Percentiles rank a stretch among this genome's conserved stretches.
phyloP scores from a whole-genome alignment of 1,139 yeast genomes.

The Tardiomyces digboiensis region DNA sequence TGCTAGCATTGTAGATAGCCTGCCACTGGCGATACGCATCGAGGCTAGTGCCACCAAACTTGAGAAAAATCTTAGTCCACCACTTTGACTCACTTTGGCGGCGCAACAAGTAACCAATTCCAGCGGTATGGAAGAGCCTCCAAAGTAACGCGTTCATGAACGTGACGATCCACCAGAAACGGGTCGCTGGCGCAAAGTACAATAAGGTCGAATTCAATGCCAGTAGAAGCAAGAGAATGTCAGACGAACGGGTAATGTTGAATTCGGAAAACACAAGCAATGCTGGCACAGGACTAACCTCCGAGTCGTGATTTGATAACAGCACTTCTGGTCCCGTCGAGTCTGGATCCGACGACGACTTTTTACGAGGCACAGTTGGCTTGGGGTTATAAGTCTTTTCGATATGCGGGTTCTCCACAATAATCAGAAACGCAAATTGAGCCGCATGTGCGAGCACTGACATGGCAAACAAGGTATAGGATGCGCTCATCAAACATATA shows the following conservation, averaged over 20 bases:
- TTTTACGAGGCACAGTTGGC: neutral
- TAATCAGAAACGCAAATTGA: conserved; percentile 69
- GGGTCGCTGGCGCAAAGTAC: conserved; percentile 31
- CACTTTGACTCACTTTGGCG: conserved; percentile 54
- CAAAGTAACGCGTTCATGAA: conserved; percentile 41
- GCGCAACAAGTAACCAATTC: conserved; percentile 44
- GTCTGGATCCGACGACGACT: neutral
- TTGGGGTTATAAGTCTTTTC: conserved; percentile 57
- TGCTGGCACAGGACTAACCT: conserved; percentile 29
- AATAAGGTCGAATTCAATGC: conserved; percentile 39
- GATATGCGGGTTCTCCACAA: conserved; percentile 82
- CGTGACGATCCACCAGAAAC: conserved; percentile 25
- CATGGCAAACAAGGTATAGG: conserved; percentile 61
- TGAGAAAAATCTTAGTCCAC: conserved; percentile 58
- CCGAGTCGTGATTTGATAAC: conserved; percentile 9
- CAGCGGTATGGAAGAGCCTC: conserved; percentile 44
- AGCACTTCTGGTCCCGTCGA: conserved; percentile 1
- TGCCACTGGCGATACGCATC: conserved; percentile 76
- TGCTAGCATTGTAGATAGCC: conserved; percentile 46
- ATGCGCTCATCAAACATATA: conserved; percentile 66
- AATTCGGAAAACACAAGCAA: conserved; percentile 54
- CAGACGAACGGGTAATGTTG: conserved; percentile 56
- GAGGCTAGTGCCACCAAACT: conserved; percentile 57
- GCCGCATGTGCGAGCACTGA: conserved; percentile 71
- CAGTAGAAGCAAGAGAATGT: conserved; percentile 45